A percentile compares a stretch with the other conserved stretches of the same genome.
Evolutionary conservation across 192 early-diverging fungal genomes (phyloP).

Genomic region (Coemansia sp.): DNA sequence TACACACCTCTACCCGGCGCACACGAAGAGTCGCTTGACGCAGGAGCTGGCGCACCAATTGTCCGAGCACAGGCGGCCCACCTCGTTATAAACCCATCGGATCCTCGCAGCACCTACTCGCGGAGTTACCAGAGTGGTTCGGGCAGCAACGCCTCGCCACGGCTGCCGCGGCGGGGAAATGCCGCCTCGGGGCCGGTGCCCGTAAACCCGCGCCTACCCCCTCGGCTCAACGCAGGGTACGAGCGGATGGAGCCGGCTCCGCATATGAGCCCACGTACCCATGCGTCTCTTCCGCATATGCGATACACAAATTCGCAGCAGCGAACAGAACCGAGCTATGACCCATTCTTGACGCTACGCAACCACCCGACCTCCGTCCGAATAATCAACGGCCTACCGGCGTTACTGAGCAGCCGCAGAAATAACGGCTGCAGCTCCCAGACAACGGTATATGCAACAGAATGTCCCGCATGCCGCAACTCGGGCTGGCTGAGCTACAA

Average conservation of each 20-base stretch:
- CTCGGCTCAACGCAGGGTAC: constrained; percentile 23
- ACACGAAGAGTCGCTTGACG: constrained; percentile 45
- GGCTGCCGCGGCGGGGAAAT: constrained; percentile 17
- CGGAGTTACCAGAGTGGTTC: constrained; percentile 12
- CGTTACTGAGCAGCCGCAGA: background rate
- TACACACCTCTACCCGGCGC: constrained; percentile 42
- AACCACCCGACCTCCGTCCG: constrained; percentile 12
- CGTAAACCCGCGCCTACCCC: constrained; percentile 21
- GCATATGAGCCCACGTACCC: constrained; percentile 16
- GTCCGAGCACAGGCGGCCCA: constrained; percentile 35
- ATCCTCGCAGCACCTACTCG: constrained; percentile 44
- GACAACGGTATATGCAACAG: background rate
- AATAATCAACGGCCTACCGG: constrained; percentile 1
- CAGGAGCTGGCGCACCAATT: constrained; percentile 48
- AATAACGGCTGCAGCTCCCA: background rate
- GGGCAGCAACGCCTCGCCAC: constrained; percentile 6
- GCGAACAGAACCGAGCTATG: background rate
- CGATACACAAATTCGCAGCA: constrained; percentile 1
- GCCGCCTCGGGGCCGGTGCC: constrained; percentile 20
- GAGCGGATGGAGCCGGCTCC: constrained; percentile 35
- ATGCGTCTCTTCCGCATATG: constrained; percentile 15
- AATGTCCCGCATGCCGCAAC: constrained; percentile 29
- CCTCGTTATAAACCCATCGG: constrained; percentile 41
- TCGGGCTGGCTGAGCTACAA: constrained; percentile 20
- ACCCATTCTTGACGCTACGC: constrained; percentile 18